Base-by-base conservation (phyloP, 2,329 filamentous ascomycete species). In the Paecilomyces niveus region DNA sequence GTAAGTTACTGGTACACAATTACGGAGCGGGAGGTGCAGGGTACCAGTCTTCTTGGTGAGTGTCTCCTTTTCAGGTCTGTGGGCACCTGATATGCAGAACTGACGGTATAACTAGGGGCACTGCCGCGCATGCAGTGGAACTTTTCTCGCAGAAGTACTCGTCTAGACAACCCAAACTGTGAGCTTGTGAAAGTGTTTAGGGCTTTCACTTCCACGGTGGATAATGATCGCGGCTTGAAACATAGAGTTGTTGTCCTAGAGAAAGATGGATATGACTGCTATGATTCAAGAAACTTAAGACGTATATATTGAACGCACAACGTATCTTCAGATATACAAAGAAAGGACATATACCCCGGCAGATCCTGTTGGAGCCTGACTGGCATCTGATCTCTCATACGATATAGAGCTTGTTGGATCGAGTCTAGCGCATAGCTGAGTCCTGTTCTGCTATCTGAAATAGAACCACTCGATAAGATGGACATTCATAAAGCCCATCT, bases 91-190 rank as follows among this genome's bases (percentile, higher is more conserved):
- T 51, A n/a, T 22, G 18, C 39, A n/a, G 13, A 33, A 26, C 33
- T 33, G 29, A 31, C 11, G n/a, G 29, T 21, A 11, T 21, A 26
- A 32, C 33, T 31, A 57, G 55, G 55, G 45, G 45, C n/a, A 53
- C 53, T 31, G 49, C 55, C 3, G 55, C 31, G 6, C 31, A 57
- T 13, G 55, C 55, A 7, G 55, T 57, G 49, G 32, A 53, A 13
- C 18, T 57, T 13, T 53, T 57, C 31, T 52, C 55, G 6, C 49
- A 57, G 45, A 45, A 68, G 39, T 45, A 45, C 9, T 18, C 39
- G 39, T n/a, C 39, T 45, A 7, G 39, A 45, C 39, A 21, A 4
- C 21, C 39, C 3, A 45, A 45, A 45, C 39, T 45, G 9, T 45
- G 7, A 45, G 15, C 15, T 18, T 18, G 7, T 18, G 8, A n/a